Evolutionary conservation across 495 filamentous ascomycete species (phyloP).

Genomic region (Delitschia confertaspora): DNA sequence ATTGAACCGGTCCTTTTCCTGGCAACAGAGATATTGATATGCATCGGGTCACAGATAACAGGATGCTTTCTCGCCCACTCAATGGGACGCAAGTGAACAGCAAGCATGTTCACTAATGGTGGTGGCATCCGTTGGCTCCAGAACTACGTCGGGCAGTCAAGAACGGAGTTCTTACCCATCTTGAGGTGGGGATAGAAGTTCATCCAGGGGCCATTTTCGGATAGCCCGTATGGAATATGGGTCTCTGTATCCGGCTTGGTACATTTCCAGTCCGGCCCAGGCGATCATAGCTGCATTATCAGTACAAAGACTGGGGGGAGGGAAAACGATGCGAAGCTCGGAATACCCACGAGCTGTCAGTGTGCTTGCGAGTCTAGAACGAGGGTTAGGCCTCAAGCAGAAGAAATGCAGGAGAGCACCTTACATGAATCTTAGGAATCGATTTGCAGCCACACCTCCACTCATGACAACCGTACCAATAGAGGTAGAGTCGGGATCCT

Average conservation of each 20-base stretch:
- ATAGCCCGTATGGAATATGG: conserved; percentile 50
- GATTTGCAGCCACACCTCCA: conserved; percentile 82
- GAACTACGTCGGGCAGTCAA: too few species aligned
- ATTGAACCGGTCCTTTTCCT: too few species aligned
- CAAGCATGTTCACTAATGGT: too few species aligned
- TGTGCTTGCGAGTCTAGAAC: conserved; percentile 15
- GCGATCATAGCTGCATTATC: conserved; percentile 99
- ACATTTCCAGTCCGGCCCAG: conserved; percentile 93
- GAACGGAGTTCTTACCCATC: neutral
- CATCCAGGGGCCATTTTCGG: conserved; percentile 72
- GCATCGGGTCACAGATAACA: too few species aligned
- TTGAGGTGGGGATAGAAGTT: conserved; percentile 10
- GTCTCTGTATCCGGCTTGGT: conserved; percentile 61
- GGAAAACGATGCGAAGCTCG: conserved; percentile 57
- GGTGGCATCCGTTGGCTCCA: too few species aligned
- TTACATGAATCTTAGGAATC: conserved; percentile 57
- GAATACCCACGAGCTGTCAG: conserved; percentile 55
- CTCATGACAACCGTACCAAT: conserved; percentile 66
- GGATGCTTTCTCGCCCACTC: too few species aligned
- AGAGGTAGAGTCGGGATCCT: neutral
- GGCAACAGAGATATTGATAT: too few species aligned
- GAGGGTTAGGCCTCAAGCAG: neutral
- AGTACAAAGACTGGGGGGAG: conserved; percentile 68
- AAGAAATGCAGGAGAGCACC: conserved; percentile 16
- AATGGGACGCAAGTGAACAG: too few species aligned